Conservation (phyloP, 352 stramenopile species). For the Sclerospora graminicola region DNA sequence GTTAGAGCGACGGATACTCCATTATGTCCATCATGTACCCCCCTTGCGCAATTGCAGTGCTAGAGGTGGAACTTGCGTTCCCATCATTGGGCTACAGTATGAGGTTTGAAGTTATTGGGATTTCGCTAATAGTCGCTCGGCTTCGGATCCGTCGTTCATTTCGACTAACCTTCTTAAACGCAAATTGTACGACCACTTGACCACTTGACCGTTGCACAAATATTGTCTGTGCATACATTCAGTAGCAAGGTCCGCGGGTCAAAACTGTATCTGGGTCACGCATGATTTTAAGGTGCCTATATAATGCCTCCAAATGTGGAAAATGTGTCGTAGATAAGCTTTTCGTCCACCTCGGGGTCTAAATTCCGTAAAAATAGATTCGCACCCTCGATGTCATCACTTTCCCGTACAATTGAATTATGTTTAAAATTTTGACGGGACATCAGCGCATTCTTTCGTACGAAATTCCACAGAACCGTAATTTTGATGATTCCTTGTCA, state of each 20-base stretch:
- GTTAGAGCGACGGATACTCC: slow-evolving; percentile 26
- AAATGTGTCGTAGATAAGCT: too few species aligned
- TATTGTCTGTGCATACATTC: too few species aligned
- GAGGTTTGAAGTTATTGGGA: slow-evolving; percentile 67
- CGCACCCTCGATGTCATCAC: slow-evolving; percentile 95
- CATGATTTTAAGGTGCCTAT: slow-evolving; percentile 96
- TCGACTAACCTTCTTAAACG: slow-evolving; percentile 96
- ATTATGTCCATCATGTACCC: too few species aligned
- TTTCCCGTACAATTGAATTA: slow-evolving; percentile 96
- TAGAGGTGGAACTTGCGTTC: slow-evolving; percentile 9
- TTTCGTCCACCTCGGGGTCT: too few species aligned
- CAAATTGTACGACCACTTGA: slow-evolving; percentile 97
- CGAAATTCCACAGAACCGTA: too few species aligned
- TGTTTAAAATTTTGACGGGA: slow-evolving; percentile 96
- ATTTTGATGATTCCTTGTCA: too few species aligned
- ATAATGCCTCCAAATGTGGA: too few species aligned
- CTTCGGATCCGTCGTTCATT: slow-evolving; percentile 89
- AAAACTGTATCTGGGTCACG: slow-evolving; percentile 92
- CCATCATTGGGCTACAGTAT: slow-evolving; percentile 22
- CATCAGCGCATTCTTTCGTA: slow-evolving; percentile 97
- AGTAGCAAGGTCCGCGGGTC: slow-evolving; percentile 95
- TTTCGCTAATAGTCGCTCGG: slow-evolving; percentile 81
- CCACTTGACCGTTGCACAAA: slow-evolving; percentile 96
- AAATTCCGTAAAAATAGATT: slow-evolving; percentile 98
- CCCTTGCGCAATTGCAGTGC: slow-evolving; percentile 14